Base-by-base conservation (phyloP, 2,329 filamentous ascomycete genomes). In the Penicillium olsonii region DNA sequence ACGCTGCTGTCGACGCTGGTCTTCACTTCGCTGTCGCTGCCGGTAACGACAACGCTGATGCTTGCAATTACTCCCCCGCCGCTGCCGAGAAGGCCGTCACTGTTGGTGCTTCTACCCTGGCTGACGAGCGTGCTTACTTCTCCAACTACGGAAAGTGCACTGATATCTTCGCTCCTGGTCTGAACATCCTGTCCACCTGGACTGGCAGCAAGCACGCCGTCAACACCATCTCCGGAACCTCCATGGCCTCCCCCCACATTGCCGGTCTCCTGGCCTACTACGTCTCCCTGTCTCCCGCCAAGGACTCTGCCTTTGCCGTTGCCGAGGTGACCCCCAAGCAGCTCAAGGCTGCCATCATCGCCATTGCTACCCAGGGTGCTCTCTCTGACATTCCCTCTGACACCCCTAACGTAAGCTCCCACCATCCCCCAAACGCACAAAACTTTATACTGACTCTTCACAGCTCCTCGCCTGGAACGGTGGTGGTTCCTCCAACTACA, bases 101-200 rank as follows among this genome's bases (percentile, higher is more conserved):
- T 51, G 94, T 99, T 57, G 95, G 92, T 75, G 94, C 94, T 61
- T 95, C 91, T 38, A 94, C 90, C 63, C 84, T 99, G 53, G 84
- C 87, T 67, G 94, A 99, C 71, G 90, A 90, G 81, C 92, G 94
- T 77, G 94, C 94, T 60, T 99, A 97, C 84, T 99, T 99, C 86
- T 99, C 95, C 84, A 99, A 99, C 88, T 97, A 87, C 75, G 94
- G 94, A 75, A 94, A 92, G 83, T 99, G 94, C 84, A 96, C 92
- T 73, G 94, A 99, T 77, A 96, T 99, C 82, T 99, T 99, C 68
- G 94, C 92, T 57, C 94, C 94, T 54, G 94, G 94, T 69, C 83
- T 96, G 67, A 96, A 91, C 86, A 96, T 99, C 67, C 84, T 90
- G 66, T 99, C 94, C 60, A 97, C 94, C 73, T 99, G 94, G 94